These are phyloP conservation scores for Trichoderma hamatum DNA, from an alignment of 2,329 filamentous ascomycete species.

Conservation along the genomic window DNA sequence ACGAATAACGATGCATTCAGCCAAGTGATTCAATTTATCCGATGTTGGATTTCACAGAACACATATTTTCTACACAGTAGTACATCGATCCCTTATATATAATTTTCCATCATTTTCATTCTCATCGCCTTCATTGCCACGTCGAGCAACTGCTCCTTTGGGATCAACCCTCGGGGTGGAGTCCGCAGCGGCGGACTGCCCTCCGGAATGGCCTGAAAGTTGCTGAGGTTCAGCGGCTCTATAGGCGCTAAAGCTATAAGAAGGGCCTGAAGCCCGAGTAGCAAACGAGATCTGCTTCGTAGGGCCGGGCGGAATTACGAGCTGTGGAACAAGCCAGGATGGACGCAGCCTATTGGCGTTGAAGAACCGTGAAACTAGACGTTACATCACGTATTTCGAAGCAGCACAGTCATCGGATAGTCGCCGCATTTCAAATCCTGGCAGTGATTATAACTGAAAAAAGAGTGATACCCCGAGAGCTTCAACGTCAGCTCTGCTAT, in stretches of 20 bases:
- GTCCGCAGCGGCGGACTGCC: not conserved
- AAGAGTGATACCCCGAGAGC: not conserved
- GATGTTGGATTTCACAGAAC: not conserved
- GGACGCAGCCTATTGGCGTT: not conserved
- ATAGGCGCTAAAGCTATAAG: not conserved
- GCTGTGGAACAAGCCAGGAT: not conserved
- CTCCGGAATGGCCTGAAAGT: not conserved
- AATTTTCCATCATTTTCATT: not conserved
- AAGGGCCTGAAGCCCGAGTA: not conserved
- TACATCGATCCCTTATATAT: not conserved
- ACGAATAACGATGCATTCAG: not conserved
- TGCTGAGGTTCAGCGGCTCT: not conserved
- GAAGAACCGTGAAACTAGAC: not conserved
- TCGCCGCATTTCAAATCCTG: not conserved
- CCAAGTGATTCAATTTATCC: not conserved
- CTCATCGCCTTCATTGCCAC: not conserved
- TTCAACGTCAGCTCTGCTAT: not conserved
- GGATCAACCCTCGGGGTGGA: not conserved
- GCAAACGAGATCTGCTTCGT: not conserved
- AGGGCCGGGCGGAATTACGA: slow-evolving; percentile 1
- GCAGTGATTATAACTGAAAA: not conserved
- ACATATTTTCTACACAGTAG: too few species aligned
- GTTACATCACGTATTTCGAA: not conserved
- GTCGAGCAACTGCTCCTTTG: not conserved
- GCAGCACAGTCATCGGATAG: not conserved